A percentile compares a stretch with the other conserved stretches of the same genome.
Evolutionary conservation across 2,329 filamentous ascomycete genomes (phyloP).

Genomic region (Fusarium sulawesiense): DNA sequence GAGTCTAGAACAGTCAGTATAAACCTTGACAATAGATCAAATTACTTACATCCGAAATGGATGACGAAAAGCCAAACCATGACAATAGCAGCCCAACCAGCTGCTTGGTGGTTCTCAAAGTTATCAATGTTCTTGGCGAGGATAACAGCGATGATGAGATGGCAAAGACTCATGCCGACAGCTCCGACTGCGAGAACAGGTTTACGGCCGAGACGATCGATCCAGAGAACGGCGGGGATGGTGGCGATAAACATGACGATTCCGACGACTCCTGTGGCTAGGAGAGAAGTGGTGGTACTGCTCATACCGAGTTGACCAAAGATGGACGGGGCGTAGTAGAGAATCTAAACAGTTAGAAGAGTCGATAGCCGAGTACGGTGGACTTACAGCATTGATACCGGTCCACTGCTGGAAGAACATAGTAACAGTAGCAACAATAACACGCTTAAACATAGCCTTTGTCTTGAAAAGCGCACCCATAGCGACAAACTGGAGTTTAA

Average conservation of each 20-base stretch:
- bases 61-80: conserved; percentile 82
- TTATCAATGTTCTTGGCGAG: conserved; percentile 70
- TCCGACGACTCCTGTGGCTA: conserved; percentile 78
- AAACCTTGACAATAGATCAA: rapidly evolving
- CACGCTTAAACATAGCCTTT: conserved; percentile 73
- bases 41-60: conserved; percentile 69
- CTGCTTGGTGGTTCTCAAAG: conserved; percentile 66
- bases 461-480: conserved; percentile 73
- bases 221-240: conserved; percentile 73
- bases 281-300: conserved; percentile 63
- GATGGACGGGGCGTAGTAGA: conserved; percentile 78
- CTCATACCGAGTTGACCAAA: conserved; percentile 73
- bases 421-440: conserved; percentile 70
- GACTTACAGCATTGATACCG: conserved; percentile 64
- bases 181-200: conserved; percentile 72
- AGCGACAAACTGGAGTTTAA: conserved; percentile 76
- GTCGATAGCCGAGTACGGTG: too few species aligned
- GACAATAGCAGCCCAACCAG: conserved; percentile 75
- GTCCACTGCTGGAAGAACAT: conserved; percentile 68
- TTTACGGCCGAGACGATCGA: conserved; percentile 73
- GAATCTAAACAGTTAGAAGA: conserved; percentile 36
- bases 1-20: conserved; percentile 54
- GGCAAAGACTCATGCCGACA: conserved; percentile 75
- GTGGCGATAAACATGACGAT: conserved; percentile 77
- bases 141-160: conserved; percentile 78